These are phyloP conservation scores for Eutrema yunnanense DNA, from an alignment of 345 rosid genomes.

Conservation along the genomic window DNA sequence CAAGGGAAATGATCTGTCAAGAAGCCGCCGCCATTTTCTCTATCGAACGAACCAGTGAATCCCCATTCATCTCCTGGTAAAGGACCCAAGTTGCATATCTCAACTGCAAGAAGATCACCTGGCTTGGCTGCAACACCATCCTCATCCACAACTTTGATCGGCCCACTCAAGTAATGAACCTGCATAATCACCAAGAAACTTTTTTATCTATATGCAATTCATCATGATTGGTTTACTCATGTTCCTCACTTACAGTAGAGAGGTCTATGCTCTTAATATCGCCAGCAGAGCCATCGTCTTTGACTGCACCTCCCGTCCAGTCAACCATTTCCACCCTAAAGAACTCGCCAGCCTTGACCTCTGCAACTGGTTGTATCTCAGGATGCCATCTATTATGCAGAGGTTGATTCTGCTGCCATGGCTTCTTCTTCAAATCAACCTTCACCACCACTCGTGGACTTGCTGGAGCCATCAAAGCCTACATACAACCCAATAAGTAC, in stretches of 20 bases:
- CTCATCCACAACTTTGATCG: slow-evolving; percentile 54
- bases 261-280: slow-evolving; percentile 54
- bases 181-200: slow-evolving; percentile 18
- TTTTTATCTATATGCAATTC: not conserved
- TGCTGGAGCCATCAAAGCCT: slow-evolving; percentile 45
- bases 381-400: slow-evolving; percentile 88
- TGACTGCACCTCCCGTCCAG: slow-evolving; percentile 66
- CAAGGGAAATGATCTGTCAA: slow-evolving; percentile 86
- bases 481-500: slow-evolving; percentile 19
- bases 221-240: not conserved
- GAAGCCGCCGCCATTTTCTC: slow-evolving; percentile 85
- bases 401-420: slow-evolving; percentile 55
- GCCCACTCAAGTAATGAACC: slow-evolving; percentile 83
- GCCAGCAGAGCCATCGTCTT: slow-evolving; percentile 52
- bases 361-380: slow-evolving; percentile 43
- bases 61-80: slow-evolving; percentile 92
- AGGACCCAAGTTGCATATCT: slow-evolving; percentile 87
- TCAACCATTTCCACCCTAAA: slow-evolving; percentile 68
- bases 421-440: slow-evolving; percentile 59
- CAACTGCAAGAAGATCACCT: slow-evolving; percentile 77
- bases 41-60: slow-evolving; percentile 64
- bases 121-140: slow-evolving; percentile 66
- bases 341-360: slow-evolving; percentile 44
- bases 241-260: slow-evolving; percentile 38
- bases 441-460: slow-evolving; percentile 49